These are phyloP conservation scores for Alternaria sp. DNA, from an alignment of 2,329 filamentous ascomycete genomes.

Conservation along the genomic window DNA sequence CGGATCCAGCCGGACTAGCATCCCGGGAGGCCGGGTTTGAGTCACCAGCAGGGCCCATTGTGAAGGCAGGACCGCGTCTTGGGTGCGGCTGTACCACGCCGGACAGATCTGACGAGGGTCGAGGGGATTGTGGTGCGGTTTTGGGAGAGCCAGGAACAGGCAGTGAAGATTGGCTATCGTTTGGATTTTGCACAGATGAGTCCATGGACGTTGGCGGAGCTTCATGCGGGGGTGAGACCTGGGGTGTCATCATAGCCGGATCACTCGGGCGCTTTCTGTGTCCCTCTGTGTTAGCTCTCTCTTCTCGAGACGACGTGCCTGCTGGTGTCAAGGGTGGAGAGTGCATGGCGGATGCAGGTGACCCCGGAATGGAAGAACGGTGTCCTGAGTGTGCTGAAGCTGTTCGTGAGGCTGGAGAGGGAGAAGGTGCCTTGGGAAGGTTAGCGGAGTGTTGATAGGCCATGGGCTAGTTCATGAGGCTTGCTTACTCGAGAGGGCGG, in stretches of 20 bases:
- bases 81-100: conserved; percentile 57
- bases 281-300: conserved; percentile 48
- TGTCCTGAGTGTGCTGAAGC: conserved; percentile 60
- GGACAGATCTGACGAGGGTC: conserved; percentile 56
- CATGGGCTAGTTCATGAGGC: conserved; percentile 2
- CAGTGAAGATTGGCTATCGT: conserved; percentile 33
- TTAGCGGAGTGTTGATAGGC: conserved; percentile 30
- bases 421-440: conserved; percentile 58
- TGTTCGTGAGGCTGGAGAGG: conserved; percentile 55
- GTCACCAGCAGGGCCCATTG: conserved; percentile 65
- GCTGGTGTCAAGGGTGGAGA: conserved; percentile 91
- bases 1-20: conserved; percentile 69
- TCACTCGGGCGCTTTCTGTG: conserved; percentile 51
- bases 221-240: conserved; percentile 64
- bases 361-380: conserved; percentile 66
- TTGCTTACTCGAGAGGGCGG: conserved; percentile 80
- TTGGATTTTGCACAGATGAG: conserved; percentile 33
- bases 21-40: conserved; percentile 64
- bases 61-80: conserved; percentile 63
- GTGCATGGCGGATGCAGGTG: conserved; percentile 75
- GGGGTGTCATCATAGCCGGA: conserved; percentile 64
- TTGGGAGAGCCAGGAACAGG: conserved; percentile 41
- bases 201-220: conserved; percentile 60
- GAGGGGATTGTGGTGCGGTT: conserved; percentile 47
- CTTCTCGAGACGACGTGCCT: conserved; percentile 72